These are phyloP conservation scores for Nasturtium officinale DNA, from an alignment of 345 rosid genomes.

Conservation along the genomic window DNA sequence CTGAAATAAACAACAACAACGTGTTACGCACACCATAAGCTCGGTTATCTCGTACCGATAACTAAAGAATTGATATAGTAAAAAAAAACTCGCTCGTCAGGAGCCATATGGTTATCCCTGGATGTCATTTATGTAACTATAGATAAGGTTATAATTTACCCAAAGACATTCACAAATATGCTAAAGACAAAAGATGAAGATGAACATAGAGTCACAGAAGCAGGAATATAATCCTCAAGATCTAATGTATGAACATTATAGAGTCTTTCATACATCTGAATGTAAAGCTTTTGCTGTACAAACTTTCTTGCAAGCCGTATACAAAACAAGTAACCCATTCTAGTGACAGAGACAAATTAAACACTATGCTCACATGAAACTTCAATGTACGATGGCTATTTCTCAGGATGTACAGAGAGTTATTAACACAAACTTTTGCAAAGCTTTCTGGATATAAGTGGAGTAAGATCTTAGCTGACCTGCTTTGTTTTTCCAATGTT, in stretches of 20 bases:
- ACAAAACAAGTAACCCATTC: conserved; percentile 1
- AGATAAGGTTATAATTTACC: not conserved
- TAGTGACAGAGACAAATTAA: conserved; percentile 15
- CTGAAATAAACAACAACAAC: conserved; percentile 50
- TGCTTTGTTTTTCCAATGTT: conserved; percentile 80
- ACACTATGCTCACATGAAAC: conserved; percentile 9
- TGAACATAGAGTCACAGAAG: not conserved
- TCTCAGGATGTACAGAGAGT: conserved; percentile 4
- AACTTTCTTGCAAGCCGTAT: not conserved
- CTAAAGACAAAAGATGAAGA: conserved; percentile 8
- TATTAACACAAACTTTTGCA: conserved; percentile 1
- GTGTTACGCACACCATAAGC: conserved; percentile 10
- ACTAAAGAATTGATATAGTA: conserved; percentile 9
- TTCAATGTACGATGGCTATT: not conserved
- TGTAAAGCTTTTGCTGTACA: conserved; percentile 10
- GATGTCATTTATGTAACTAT: not conserved
- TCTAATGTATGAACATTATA: conserved; percentile 16
- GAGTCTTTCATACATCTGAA: conserved; percentile 5
- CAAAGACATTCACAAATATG: conserved; percentile 13
- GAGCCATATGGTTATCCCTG: not conserved
- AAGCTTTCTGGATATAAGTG: not conserved
- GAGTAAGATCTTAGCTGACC: conserved; percentile 50
- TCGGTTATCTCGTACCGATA: not conserved
- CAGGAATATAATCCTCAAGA: not conserved
- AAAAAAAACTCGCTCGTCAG: conserved; percentile 10